phyloP scores from a whole-genome alignment of 148 eudicot genomes.

The Nyssa sinensis region DNA sequence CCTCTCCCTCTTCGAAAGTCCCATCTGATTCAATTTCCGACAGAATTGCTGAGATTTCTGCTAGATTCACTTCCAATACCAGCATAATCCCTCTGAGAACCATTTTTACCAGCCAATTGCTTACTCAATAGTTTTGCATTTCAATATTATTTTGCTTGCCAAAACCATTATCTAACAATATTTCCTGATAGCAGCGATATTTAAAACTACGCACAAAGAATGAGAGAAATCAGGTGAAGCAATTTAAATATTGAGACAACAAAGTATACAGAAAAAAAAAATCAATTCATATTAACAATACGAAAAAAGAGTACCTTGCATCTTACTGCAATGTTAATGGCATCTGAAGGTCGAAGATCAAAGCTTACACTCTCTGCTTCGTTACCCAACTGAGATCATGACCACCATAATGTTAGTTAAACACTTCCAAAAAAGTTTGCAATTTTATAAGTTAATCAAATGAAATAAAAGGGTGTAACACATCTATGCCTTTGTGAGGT shows the following conservation, averaged over 20 bases:
- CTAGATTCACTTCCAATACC: no score
- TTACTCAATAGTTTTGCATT: no score
- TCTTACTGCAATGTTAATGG: slow-evolving; percentile 97
- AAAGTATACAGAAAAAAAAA: no score
- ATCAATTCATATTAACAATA: no score
- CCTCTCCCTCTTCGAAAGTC: no score
- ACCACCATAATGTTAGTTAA: background rate
- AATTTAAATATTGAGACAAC: background rate
- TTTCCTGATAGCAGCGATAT: background rate
- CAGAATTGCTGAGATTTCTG: no score
- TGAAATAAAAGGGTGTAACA: background rate
- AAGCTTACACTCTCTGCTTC: slow-evolving; percentile 70
- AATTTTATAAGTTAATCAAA: background rate
- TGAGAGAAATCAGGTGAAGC: background rate
- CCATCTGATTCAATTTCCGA: no score
- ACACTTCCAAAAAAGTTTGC: background rate
- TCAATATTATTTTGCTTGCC: background rate
- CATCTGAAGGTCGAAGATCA: slow-evolving; percentile 95
- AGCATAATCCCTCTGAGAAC: no score
- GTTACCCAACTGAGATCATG: slow-evolving; percentile 50
- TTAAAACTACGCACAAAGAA: background rate
- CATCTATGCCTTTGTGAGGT: slow-evolving; percentile 60
- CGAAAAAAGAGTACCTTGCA: slow-evolving; percentile 67
- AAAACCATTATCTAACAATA: no score
- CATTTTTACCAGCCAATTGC: no score